Evolutionary conservation across 2,329 filamentous ascomycete genomes (phyloP).

Genomic region (Botrytis elliptica): DNA sequence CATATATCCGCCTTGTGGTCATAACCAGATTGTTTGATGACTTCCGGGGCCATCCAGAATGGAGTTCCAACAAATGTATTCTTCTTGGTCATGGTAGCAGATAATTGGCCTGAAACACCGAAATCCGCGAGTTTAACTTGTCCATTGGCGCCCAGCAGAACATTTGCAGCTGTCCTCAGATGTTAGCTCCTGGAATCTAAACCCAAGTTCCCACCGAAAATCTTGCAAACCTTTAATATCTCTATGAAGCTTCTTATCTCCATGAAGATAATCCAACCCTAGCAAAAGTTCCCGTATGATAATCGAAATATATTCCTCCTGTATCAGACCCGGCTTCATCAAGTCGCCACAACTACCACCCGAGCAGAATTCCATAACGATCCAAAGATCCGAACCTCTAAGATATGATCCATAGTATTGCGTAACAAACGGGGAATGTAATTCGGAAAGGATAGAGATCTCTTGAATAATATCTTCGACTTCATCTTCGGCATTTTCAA

Average conservation of each 20-base stretch:
- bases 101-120: conserved; percentile 92
- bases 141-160: conserved; percentile 82
- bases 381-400: conserved; percentile 96
- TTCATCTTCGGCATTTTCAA: conserved; percentile 98
- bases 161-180: conserved; percentile 73
- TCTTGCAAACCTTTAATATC: conserved; percentile 79
- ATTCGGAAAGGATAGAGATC: conserved; percentile 93
- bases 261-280: conserved; percentile 89
- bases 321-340: conserved; percentile 88
- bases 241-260: conserved; percentile 91
- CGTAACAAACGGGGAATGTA: conserved; percentile 94
- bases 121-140: conserved; percentile 98
- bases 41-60: conserved; percentile 99
- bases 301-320: conserved; percentile 95
- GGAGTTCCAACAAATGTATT: conserved; percentile 98
- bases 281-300: conserved; percentile 86
- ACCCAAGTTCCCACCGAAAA: not conserved
- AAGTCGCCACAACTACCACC: conserved; percentile 94
- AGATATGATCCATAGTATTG: conserved; percentile 97
- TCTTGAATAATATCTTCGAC: conserved; percentile 99
- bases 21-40: conserved; percentile 97
- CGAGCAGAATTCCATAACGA: conserved; percentile 99
- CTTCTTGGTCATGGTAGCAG: conserved; percentile 98
- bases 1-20: conserved; percentile 98
- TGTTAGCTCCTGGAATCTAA: conserved; percentile 18